Percentiles rank a stretch among this genome's conserved stretches.
Conservation (phyloP, 169 alveolate genomes). For the Plasmodium vinckei region DNA sequence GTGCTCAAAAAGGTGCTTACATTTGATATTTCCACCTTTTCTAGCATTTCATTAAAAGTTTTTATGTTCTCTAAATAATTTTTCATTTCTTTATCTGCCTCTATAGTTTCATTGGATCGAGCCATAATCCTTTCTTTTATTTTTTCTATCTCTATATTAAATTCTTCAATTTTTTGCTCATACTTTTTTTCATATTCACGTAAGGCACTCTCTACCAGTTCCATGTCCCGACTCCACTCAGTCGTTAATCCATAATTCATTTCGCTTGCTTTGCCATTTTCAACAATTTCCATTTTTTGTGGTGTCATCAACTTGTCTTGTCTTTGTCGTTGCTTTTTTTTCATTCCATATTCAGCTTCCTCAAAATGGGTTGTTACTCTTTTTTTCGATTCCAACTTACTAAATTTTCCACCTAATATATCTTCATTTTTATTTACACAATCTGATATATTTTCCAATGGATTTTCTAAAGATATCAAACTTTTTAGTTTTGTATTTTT, state of each 20-base stretch:
- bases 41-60: constrained; percentile 17
- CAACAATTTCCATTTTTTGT: too few species aligned
- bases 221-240: constrained; percentile 6
- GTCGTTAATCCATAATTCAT: background rate
- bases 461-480: background rate
- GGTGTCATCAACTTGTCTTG: too few species aligned
- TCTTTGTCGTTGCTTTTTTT: too few species aligned
- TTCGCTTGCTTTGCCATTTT: too few species aligned
- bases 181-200: constrained; percentile 7
- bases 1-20: background rate
- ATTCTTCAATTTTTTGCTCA: constrained; percentile 8
- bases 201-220: background rate
- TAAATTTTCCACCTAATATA: too few species aligned
- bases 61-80: background rate
- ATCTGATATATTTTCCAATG: background rate
- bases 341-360: too few species aligned
- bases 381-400: too few species aligned
- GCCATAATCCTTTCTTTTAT: background rate
- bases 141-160: background rate
- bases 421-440: too few species aligned
- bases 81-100: constrained; percentile 9
- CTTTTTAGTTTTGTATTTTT: background rate
- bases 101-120: background rate
- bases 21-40: constrained; percentile 1
- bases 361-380: too few species aligned